These are phyloP conservation scores for Boletellus ananas DNA, from an alignment of 768 basidiomycete genomes.

Conservation along the genomic window DNA sequence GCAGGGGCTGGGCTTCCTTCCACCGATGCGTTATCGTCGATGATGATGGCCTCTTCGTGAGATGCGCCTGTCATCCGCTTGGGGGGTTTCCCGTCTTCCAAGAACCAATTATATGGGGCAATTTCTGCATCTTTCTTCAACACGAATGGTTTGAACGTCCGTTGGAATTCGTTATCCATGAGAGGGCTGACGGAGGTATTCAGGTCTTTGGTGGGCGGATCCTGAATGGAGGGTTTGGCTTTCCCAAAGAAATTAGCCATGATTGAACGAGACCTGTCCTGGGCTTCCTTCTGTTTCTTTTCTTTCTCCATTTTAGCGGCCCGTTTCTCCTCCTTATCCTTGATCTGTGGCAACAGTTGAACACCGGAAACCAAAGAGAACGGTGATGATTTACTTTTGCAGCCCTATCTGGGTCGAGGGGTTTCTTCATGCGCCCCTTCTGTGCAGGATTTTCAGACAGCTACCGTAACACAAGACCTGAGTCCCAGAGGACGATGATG, in stretches of 20 bases:
- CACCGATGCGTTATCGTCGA: constrained; percentile 43
- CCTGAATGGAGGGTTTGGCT: constrained; percentile 35
- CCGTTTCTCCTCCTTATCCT: constrained; percentile 64
- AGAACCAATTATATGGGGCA: constrained; percentile 73
- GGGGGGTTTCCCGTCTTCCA: constrained; percentile 28
- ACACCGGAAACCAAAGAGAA: neutral
- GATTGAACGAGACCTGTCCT: constrained; percentile 67
- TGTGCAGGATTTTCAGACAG: constrained; percentile 26
- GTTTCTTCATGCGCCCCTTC: constrained; percentile 46
- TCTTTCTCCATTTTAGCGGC: constrained; percentile 67
- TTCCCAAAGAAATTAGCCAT: constrained; percentile 81
- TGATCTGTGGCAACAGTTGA: constrained; percentile 45
- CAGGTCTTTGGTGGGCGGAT: constrained; percentile 24
- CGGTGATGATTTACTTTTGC: constrained; percentile 21
- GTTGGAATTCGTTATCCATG: constrained; percentile 62
- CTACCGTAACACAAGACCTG: constrained; percentile 6
- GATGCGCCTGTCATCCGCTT: constrained; percentile 19
- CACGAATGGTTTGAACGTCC: constrained; percentile 73
- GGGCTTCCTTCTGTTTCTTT: constrained; percentile 65
- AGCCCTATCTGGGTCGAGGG: constrained; percentile 51
- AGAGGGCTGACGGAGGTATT: constrained; percentile 33
- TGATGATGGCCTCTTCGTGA: constrained; percentile 51
- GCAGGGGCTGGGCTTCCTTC: constrained; percentile 8
- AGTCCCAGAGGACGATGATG: neutral
- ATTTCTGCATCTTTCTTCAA: constrained; percentile 70